phyloP scores from a whole-genome alignment of 768 basidiomycete species.

The Tricholoma hemisulphureum region DNA sequence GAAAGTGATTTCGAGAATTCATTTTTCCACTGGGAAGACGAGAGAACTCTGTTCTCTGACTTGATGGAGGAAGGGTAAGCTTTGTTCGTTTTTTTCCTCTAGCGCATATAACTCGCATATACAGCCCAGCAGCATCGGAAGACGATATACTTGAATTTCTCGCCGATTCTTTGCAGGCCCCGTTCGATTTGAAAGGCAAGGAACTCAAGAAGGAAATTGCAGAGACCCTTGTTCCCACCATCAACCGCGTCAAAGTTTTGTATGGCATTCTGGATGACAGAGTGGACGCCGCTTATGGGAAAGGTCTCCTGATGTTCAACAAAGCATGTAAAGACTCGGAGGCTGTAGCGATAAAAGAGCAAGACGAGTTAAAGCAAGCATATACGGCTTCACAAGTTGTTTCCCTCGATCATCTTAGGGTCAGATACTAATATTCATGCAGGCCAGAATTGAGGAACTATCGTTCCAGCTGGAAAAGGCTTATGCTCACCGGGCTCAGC shows the following conservation, averaged over 20 bases:
- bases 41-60: slow-evolving; percentile 49
- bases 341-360: slow-evolving; percentile 39
- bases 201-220: slow-evolving; percentile 41
- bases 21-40: slow-evolving; percentile 51
- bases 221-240: slow-evolving; percentile 42
- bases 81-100: slow-evolving; percentile 5
- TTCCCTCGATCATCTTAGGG: neutral
- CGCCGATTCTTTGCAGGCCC: slow-evolving; percentile 39
- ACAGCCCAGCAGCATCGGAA: slow-evolving; percentile 26
- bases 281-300: slow-evolving; percentile 37
- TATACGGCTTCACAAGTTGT: slow-evolving; percentile 46
- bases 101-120: slow-evolving; percentile 9
- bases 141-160: slow-evolving; percentile 35
- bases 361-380: slow-evolving; percentile 39
- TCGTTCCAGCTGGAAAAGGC: slow-evolving; percentile 48
- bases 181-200: slow-evolving; percentile 41
- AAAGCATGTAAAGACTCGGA: slow-evolving; percentile 56
- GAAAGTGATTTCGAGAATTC: slow-evolving; percentile 29
- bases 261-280: slow-evolving; percentile 37
- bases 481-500: slow-evolving; percentile 44
- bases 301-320: slow-evolving; percentile 53
- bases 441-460: slow-evolving; percentile 45
- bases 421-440: slow-evolving; percentile 5
- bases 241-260: slow-evolving; percentile 45
- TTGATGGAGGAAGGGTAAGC: slow-evolving; percentile 45